A percentile compares a stretch with the other conserved stretches of the same genome.
phyloP scores from a whole-genome alignment of 768 basidiomycete genomes.

The Chlorophyllum brunneum region DNA sequence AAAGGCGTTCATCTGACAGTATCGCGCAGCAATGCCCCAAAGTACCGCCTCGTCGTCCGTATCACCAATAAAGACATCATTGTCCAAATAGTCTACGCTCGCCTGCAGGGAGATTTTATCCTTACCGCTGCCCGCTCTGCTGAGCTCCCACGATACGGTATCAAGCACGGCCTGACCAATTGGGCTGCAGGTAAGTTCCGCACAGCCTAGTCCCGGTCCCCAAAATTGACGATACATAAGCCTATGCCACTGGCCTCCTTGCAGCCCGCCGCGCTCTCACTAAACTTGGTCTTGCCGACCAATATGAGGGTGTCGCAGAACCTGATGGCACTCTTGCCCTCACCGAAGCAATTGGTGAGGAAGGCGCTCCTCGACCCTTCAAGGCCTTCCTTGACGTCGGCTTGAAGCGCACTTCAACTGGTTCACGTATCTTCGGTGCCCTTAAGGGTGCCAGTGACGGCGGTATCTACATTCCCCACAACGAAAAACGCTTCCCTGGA shows the following conservation, averaged over 20 bases:
- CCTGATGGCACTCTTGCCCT: constrained; percentile 82
- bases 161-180: constrained; percentile 97
- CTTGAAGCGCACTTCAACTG: constrained; percentile 95
- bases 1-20: background rate
- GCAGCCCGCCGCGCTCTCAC: constrained; percentile 90
- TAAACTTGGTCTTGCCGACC: constrained; percentile 96
- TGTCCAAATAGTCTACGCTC: constrained; percentile 94
- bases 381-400: constrained; percentile 99
- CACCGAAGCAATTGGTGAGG: constrained; percentile 85
- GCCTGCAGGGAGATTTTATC: constrained; percentile 95
- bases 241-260: constrained; percentile 96
- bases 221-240: constrained; percentile 31
- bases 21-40: constrained; percentile 79
- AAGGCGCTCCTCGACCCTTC: constrained; percentile 97
- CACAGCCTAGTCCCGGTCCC: constrained; percentile 3
- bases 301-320: constrained; percentile 92
- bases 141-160: constrained; percentile 94
- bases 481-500: constrained; percentile 96
- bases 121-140: constrained; percentile 82
- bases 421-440: constrained; percentile 95
- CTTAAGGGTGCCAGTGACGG: constrained; percentile 99
- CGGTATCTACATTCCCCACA: constrained; percentile 97
- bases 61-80: constrained; percentile 98
- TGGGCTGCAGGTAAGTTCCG: constrained; percentile 80
- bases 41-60: constrained; percentile 97